Percentiles rank a stretch among this genome's conserved stretches.
These are phyloP conservation scores for Coniochaeta sp. DNA, from an alignment of 2,329 filamentous ascomycete genomes.

Conservation along the genomic window DNA sequence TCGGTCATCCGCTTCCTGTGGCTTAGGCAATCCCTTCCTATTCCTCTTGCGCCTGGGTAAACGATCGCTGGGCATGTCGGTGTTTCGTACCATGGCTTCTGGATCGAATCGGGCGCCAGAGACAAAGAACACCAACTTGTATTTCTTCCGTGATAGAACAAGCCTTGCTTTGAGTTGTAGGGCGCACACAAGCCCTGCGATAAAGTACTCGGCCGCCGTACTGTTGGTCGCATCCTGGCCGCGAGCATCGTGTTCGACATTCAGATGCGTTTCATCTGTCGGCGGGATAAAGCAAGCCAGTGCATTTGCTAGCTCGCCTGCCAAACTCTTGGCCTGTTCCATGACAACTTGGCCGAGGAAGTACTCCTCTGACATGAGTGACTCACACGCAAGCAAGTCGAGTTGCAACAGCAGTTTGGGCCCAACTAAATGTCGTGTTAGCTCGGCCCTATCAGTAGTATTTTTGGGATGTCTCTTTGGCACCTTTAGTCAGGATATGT, in stretches of 20 bases:
- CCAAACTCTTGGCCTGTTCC: background rate
- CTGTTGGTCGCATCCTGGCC: background rate
- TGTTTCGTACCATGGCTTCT: background rate
- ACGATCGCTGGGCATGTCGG: background rate
- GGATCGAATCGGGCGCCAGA: background rate
- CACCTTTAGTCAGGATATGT: slow-evolving; percentile 5
- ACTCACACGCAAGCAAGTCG: background rate
- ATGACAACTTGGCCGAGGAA: background rate
- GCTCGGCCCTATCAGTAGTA: background rate
- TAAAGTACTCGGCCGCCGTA: background rate
- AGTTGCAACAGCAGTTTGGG: background rate
- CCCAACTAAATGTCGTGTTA: background rate
- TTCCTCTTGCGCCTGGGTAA: background rate
- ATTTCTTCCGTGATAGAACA: background rate
- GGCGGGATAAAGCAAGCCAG: background rate
- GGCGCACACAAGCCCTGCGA: background rate
- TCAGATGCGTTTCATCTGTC: background rate
- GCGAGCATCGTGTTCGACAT: background rate
- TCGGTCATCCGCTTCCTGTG: background rate
- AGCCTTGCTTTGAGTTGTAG: background rate
- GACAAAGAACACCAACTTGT: background rate
- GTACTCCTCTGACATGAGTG: background rate
- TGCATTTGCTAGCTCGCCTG: background rate
- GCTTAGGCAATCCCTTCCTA: background rate
- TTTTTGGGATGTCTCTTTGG: background rate